Evolutionary conservation across 2,329 filamentous ascomycete genomes (phyloP), one percentile per base, ranked within the genome.

Genomic region (Biscogniauxia marginata): DNA sequence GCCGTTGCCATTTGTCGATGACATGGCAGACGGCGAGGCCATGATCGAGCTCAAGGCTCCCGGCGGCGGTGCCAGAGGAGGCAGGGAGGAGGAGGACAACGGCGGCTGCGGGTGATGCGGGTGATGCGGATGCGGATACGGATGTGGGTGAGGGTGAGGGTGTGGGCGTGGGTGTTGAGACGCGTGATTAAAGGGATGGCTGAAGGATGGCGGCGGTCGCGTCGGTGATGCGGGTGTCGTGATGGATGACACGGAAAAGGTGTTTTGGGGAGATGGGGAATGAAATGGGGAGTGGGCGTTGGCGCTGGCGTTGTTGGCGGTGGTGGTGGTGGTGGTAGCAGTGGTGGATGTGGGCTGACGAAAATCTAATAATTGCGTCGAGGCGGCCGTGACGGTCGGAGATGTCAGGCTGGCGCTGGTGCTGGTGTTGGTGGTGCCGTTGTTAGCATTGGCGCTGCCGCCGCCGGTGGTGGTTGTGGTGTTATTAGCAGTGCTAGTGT

Each of bases 321-420:
- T 11, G 13, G 54, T 7, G 19, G 46, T 46, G 19, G 48, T 54
- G 30, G 50, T 50, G 22, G 53, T 50, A 49, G 43, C 54, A 23
- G 74, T 67, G 57, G 73, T 71, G 48, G 49, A 45, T 54, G 66
- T 59, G 62, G 67, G 67, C 67, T 70, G 67, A 69, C 66, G 64
- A 65, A 68, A 69, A 67, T 69, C 66, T 65, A 68, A 58, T 53
- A 65, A 64, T 53, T 65, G 67, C 54, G 62, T 69, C 56, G 67
- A 66, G 55, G 66, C 58, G 53, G 62, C 53, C 60, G 65, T 57
- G 60, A 64, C 58, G 58, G 65, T 69, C 65, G 65, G 68, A 64
- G 67, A 67, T 61, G 65, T 68, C 65, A 63, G 63, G 54, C 60
- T 61, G 58, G 54, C 56, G 54, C 54, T 60, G 25, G 53, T 55